A percentile compares a stretch with the other conserved stretches of the same genome.
Conservation (phyloP, 2,329 filamentous ascomycete species). For the Dactylellina cionopaga region DNA sequence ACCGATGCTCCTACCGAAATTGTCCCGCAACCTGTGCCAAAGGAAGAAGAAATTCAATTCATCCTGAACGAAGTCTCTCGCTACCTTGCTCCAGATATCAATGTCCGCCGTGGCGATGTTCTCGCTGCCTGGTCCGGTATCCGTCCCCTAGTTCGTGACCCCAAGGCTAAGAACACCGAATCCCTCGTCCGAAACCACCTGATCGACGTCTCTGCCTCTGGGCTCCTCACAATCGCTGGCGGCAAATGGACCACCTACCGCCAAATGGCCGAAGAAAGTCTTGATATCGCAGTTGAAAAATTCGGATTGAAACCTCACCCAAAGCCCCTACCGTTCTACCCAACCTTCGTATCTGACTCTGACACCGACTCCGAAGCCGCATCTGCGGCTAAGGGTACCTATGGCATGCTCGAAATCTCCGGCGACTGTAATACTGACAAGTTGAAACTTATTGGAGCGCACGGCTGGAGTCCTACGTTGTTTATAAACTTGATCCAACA, state of each 20-base stretch:
- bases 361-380: constrained; percentile 43
- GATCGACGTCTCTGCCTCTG: constrained; percentile 79
- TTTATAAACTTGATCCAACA: constrained; percentile 97
- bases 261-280: constrained; percentile 90
- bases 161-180: constrained; percentile 84
- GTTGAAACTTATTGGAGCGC: constrained; percentile 81
- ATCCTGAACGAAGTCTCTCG: constrained; percentile 84
- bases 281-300: constrained; percentile 78
- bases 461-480: constrained; percentile 87
- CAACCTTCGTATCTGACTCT: constrained; percentile 41
- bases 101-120: constrained; percentile 84
- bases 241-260: constrained; percentile 95
- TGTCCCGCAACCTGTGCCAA: constrained; percentile 76
- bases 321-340: constrained; percentile 61
- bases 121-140: constrained; percentile 90
- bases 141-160: constrained; percentile 84
- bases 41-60: constrained; percentile 87
- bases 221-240: constrained; percentile 83
- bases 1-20: constrained; percentile 82
- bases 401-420: constrained; percentile 63
- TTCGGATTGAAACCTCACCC: constrained; percentile 71
- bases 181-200: constrained; percentile 88
- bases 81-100: constrained; percentile 85
- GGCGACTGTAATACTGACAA: constrained; percentile 85
- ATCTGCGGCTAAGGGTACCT: constrained; percentile 36